Conservation (phyloP, 352 stramenopile genomes). For the Elongisporangium undulatum region DNA sequence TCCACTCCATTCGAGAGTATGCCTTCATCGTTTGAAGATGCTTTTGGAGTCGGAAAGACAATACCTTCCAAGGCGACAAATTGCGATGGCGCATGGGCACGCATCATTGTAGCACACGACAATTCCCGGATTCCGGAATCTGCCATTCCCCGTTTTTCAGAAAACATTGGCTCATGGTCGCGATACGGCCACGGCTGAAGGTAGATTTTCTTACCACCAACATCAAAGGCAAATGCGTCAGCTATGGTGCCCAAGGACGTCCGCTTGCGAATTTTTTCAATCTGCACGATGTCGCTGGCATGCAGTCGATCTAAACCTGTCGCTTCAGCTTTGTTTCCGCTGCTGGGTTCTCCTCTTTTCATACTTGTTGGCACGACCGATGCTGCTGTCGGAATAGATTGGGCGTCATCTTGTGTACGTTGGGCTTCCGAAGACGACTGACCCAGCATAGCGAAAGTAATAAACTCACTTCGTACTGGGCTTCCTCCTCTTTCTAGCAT, state of each 20-base stretch:
- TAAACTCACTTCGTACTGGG: conserved; percentile 8
- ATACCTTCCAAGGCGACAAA: conserved; percentile 67
- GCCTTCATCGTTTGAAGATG: not conserved
- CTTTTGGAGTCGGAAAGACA: conserved; percentile 41
- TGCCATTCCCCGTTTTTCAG: conserved; percentile 37
- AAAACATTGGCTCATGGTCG: conserved; percentile 50
- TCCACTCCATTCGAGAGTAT: conserved; percentile 1
- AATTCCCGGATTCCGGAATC: conserved; percentile 55
- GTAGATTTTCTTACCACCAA: conserved; percentile 56
- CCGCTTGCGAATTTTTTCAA: conserved; percentile 69
- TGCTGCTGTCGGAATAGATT: conserved; percentile 15
- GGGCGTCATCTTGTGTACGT: conserved; percentile 1
- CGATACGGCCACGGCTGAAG: conserved; percentile 79
- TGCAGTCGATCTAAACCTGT: conserved; percentile 24
- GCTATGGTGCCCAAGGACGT: conserved; percentile 47
- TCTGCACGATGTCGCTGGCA: conserved; percentile 34
- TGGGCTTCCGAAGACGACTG: conserved; percentile 5
- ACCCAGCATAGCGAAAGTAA: conserved; percentile 13
- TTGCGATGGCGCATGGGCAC: conserved; percentile 28
- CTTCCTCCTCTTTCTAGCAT: conserved; percentile 2
- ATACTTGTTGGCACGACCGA: conserved; percentile 27
- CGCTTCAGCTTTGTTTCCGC: conserved; percentile 10
- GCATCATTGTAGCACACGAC: conserved; percentile 37
- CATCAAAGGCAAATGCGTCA: conserved; percentile 24
- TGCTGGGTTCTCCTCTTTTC: conserved; percentile 16